Base-by-base conservation (phyloP, 768 basidiomycete species). In the Phaeolepiota aurea region DNA sequence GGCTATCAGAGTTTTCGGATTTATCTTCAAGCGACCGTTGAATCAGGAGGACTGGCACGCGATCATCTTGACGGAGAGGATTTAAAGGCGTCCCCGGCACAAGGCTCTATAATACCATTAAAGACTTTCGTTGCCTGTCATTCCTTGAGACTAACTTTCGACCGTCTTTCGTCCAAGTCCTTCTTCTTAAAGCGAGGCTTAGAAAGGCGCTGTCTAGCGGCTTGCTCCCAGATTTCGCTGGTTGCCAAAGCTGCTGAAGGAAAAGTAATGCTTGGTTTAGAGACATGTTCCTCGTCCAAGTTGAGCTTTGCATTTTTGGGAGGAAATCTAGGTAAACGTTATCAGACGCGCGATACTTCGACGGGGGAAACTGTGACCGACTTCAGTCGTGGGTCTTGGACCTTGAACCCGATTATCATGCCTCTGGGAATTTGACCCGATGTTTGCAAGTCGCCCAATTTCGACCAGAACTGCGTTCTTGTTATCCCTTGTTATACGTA, bases 371-470 rank as follows among this genome's bases (percentile, higher is more conserved):
- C n/a, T n/a, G n/a, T n/a, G n/a, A 56, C 76, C 22, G 48, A 93
- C 93, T 70, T 84, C 10, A 97, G 64, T 35, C 94, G 73, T 10
- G 94, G 94, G 57, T 99, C 94, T 28, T 84, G 63, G 0, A 90
- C 85, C 30, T 70, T 80, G 44, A 90, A 72, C 0, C 90, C 90
- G 14, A 90, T 65, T 0, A 89, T 62, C 72, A 85, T 85, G 2
- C 82, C 85, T 31, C 79, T 68, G 4, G 88, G 79, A 3, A 91
- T 53, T 5, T 76, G 77, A 0, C 69, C 80, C 12, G 89, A 63
- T 12, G 77, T 74, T 44, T 81, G 80, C 4, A 88, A 49, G 45
- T 77, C 62, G 0, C 62, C 61, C 32, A 94, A 61, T 0, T 67
- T 65, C 11, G 65, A 59, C 86, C 88, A 92, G 50, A 83, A 82